These are phyloP conservation scores for Ceratocystis papillata DNA, from an alignment of 2,329 filamentous ascomycete species.

Conservation along the genomic window DNA sequence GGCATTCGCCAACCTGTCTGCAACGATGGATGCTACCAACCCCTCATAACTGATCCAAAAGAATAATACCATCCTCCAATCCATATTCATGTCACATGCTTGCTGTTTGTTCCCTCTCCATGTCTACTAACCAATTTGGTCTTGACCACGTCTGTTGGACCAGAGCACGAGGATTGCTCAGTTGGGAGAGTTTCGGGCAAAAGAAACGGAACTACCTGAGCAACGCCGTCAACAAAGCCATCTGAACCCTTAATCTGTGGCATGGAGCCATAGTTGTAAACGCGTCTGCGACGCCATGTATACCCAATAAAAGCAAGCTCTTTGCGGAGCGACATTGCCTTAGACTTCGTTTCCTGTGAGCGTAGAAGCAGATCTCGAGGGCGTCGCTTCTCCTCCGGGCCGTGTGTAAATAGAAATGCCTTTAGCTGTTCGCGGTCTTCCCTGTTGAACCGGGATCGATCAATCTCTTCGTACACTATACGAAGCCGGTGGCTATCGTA, in stretches of 20 bases:
- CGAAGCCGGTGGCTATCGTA: conserved; percentile 41
- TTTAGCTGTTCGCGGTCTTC: conserved; percentile 38
- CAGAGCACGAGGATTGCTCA: not conserved
- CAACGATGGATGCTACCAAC: not conserved
- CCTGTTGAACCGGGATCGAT: conserved; percentile 31
- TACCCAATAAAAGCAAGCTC: conserved; percentile 81
- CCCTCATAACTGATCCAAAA: not conserved
- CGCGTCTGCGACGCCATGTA: conserved; percentile 50
- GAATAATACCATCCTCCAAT: not conserved
- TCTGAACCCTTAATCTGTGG: conserved; percentile 17
- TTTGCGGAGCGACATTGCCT: conserved; percentile 71
- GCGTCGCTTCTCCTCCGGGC: conserved; percentile 60
- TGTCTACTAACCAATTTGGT: not conserved
- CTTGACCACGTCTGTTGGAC: not conserved
- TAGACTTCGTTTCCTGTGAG: conserved; percentile 54
- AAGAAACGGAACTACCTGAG: conserved; percentile 12
- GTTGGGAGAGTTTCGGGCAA: not conserved
- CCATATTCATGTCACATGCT: not conserved
- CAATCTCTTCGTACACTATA: conserved; percentile 41
- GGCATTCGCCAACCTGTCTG: not conserved
- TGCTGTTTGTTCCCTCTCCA: not conserved
- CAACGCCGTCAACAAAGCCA: conserved; percentile 2
- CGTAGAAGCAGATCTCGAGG: conserved; percentile 76
- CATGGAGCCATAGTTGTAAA: conserved; percentile 23
- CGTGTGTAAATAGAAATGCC: conserved; percentile 42